These are phyloP conservation scores for Gossypium gossypioides DNA, from an alignment of 441 rosid genomes.

Conservation along the genomic window DNA sequence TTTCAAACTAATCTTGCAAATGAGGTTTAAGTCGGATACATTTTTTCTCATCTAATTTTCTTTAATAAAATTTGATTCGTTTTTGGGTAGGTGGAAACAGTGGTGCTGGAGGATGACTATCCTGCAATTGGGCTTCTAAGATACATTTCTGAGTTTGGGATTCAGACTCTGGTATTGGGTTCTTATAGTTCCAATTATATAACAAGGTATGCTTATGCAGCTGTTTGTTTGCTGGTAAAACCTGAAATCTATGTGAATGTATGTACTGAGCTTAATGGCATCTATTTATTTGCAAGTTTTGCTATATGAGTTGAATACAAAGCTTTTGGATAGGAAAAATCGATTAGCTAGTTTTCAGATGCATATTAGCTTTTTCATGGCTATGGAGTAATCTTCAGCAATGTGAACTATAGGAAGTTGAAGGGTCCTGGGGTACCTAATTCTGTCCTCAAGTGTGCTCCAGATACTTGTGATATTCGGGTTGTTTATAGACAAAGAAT, in stretches of 20 bases:
- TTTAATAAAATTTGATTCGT: not conserved
- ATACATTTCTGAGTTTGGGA: constrained; percentile 37
- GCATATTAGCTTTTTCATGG: not conserved
- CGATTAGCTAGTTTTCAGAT: not conserved
- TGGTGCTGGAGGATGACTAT: constrained; percentile 55
- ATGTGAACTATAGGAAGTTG: constrained; percentile 32
- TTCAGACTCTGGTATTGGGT: constrained; percentile 58
- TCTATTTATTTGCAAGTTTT: not conserved
- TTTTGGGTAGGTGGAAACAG: constrained; percentile 45
- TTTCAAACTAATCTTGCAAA: not conserved
- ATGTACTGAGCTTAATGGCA: not conserved
- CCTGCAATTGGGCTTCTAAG: constrained; percentile 57
- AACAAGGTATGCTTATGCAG: constrained; percentile 32
- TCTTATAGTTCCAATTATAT: constrained; percentile 45
- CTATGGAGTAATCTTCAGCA: constrained; percentile 10
- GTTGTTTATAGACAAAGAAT: constrained; percentile 40
- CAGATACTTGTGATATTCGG: constrained; percentile 39
- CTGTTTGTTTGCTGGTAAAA: not conserved
- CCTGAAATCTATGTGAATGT: not conserved
- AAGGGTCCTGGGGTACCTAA: constrained; percentile 48
- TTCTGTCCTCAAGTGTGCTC: constrained; percentile 42
- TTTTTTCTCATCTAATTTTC: not conserved
- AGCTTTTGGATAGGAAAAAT: not conserved
- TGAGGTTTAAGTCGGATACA: not conserved
- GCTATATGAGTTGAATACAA: not conserved